phyloP scores from a whole-genome alignment of 768 basidiomycete species.

The Pilatotrama ljubarskyi region DNA sequence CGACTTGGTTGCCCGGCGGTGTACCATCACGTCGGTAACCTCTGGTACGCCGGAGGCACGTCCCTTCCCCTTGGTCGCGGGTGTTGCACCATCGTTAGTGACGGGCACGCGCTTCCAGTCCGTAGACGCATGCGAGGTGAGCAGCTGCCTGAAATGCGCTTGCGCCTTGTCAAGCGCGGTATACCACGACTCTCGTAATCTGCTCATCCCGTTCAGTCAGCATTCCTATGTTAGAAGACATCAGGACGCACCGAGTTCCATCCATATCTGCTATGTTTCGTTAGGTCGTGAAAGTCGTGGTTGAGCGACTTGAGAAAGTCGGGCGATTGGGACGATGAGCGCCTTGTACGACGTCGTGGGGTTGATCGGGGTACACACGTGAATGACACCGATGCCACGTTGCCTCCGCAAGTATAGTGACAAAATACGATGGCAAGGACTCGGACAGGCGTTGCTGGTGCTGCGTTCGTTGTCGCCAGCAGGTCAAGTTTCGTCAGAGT shows the following conservation, averaged over 20 bases:
- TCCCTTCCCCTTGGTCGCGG: slow-evolving; percentile 62
- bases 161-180: slow-evolving; percentile 74
- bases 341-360: slow-evolving; percentile 14
- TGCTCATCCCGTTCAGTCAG: slow-evolving; percentile 29
- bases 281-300: slow-evolving; percentile 13
- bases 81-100: slow-evolving; percentile 39
- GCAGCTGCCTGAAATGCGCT: slow-evolving; percentile 71
- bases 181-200: slow-evolving; percentile 83
- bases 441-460: not conserved
- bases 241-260: slow-evolving; percentile 53
- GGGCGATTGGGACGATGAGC: not conserved
- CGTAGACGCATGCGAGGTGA: slow-evolving; percentile 64
- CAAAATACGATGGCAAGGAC: not conserved
- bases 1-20: slow-evolving; percentile 65
- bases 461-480: not conserved
- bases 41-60: slow-evolving; percentile 55
- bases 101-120: slow-evolving; percentile 82
- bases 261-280: slow-evolving; percentile 40
- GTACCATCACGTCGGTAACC: slow-evolving; percentile 71
- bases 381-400: slow-evolving; percentile 16
- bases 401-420: slow-evolving; percentile 11
- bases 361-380: slow-evolving; percentile 13
- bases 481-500: no score
- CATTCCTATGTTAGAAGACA: not conserved
- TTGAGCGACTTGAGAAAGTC: slow-evolving; percentile 1